Evolutionary conservation across 164 flowering plant genomes (phyloP).

Genomic region (Piper longum): DNA sequence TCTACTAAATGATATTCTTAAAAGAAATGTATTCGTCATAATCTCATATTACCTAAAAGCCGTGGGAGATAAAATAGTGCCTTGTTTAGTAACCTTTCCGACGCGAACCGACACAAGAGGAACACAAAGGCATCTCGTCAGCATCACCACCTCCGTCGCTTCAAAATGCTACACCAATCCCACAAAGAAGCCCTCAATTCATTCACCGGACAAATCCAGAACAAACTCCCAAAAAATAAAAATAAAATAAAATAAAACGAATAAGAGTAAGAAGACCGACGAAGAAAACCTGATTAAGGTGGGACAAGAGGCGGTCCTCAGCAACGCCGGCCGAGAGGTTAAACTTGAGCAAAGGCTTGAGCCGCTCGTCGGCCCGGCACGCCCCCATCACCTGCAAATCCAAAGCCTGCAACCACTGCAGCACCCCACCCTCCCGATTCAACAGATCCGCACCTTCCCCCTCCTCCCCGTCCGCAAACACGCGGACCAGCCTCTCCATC

Average conservation of each 20-base stretch:
- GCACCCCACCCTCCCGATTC: conserved; percentile 26
- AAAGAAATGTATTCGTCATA: too few species aligned
- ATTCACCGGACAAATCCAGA: neutral
- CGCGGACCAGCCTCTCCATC: conserved; percentile 31
- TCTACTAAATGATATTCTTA: too few species aligned
- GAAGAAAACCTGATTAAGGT: conserved; percentile 55
- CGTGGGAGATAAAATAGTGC: conserved; percentile 57
- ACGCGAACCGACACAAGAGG: conserved; percentile 91
- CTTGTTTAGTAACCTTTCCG: conserved; percentile 73
- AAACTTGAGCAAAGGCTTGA: conserved; percentile 76
- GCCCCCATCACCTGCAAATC: conserved; percentile 88
- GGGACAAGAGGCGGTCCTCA: conserved; percentile 67
- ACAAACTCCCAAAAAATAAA: neutral
- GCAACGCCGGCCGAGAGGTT: conserved; percentile 44
- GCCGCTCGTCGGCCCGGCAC: conserved; percentile 85
- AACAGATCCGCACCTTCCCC: conserved; percentile 51
- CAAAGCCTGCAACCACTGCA: conserved; percentile 78
- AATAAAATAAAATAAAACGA: neutral
- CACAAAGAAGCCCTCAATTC: too few species aligned
- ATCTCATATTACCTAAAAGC: conserved; percentile 36
- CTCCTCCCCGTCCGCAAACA: conserved; percentile 19
- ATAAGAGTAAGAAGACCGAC: neutral
- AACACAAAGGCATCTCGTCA: conserved; percentile 84
- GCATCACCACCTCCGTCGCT: conserved; percentile 70
- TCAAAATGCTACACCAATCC: conserved; percentile 59